Percentiles rank a stretch among this genome's conserved stretches.
Evolutionary conservation across 129 eudicot genomes (phyloP).

Genomic region (Lactuca sativa): DNA sequence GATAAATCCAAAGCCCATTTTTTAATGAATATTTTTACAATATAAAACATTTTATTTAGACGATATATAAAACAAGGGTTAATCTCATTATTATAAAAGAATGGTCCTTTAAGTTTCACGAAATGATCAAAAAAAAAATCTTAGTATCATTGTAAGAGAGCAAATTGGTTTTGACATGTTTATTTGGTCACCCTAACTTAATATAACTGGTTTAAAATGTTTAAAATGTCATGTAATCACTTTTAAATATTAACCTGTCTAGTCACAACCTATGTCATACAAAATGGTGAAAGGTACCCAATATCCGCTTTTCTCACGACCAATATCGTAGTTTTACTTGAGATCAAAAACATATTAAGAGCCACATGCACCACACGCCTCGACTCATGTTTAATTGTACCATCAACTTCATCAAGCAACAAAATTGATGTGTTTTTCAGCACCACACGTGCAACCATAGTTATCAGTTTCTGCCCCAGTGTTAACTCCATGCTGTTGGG

Average conservation of each 20-base stretch:
- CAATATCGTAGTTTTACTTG: slow-evolving; percentile 59
- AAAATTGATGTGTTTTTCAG: slow-evolving; percentile 64
- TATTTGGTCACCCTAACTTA: no score
- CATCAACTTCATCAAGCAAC: slow-evolving; percentile 51
- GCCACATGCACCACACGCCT: slow-evolving; percentile 63
- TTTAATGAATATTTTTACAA: neutral
- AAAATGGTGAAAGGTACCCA: no score
- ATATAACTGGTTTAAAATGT: no score
- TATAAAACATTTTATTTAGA: neutral
- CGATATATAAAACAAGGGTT: no score
- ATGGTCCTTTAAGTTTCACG: no score
- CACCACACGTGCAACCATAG: slow-evolving; percentile 54
- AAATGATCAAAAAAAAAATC: no score
- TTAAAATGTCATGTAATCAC: no score
- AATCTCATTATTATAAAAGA: no score
- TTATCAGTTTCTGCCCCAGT: slow-evolving; percentile 53
- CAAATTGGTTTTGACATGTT: no score
- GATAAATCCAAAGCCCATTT: slow-evolving; percentile 9
- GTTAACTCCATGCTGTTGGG: slow-evolving; percentile 51
- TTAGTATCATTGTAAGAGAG: no score
- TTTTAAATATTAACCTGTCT: no score
- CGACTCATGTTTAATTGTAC: slow-evolving; percentile 49
- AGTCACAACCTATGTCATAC: no score
- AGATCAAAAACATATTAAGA: slow-evolving; percentile 50
- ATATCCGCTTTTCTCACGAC: slow-evolving; percentile 54